phyloP scores from a whole-genome alignment of 2,329 filamentous ascomycete species.

The Harringtonia lauricola region DNA sequence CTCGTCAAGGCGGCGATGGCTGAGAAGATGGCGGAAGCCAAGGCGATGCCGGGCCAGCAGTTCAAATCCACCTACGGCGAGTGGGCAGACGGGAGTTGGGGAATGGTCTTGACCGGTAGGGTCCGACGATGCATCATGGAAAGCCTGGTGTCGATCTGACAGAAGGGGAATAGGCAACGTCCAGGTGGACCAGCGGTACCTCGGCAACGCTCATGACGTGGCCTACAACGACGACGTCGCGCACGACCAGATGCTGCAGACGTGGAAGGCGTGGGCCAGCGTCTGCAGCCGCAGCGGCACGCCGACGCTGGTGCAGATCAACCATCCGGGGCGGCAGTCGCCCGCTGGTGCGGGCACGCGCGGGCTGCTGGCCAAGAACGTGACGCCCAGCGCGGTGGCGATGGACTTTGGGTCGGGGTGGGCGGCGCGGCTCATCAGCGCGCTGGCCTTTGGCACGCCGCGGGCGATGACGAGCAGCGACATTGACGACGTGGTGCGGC shows the following conservation, averaged over 20 bases:
- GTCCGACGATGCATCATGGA: no score
- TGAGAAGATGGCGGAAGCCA: slow-evolving; percentile 28
- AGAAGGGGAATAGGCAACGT: slow-evolving; percentile 30
- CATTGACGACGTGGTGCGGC: slow-evolving; percentile 37
- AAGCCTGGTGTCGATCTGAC: neutral
- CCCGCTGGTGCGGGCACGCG: slow-evolving; percentile 12
- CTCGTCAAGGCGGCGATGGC: slow-evolving; percentile 41
- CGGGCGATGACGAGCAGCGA: slow-evolving; percentile 43
- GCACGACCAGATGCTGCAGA: slow-evolving; percentile 17
- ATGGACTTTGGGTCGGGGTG: slow-evolving; percentile 28
- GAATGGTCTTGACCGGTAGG: slow-evolving; percentile 35
- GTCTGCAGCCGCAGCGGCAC: slow-evolving; percentile 38
- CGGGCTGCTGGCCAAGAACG: slow-evolving; percentile 38
- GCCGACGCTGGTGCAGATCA: slow-evolving; percentile 49
- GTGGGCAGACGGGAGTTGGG: slow-evolving; percentile 45
- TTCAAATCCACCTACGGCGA: slow-evolving; percentile 4
- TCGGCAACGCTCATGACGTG: slow-evolving; percentile 23
- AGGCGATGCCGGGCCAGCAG: slow-evolving; percentile 33
- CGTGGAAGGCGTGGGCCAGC: slow-evolving; percentile 30
- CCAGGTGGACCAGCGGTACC: slow-evolving; percentile 26
- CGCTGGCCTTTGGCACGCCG: neutral
- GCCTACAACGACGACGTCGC: slow-evolving; percentile 20
- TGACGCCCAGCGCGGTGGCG: slow-evolving; percentile 30
- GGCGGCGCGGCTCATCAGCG: slow-evolving; percentile 19
- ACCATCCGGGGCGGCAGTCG: slow-evolving; percentile 49